Base-by-base conservation (phyloP, 2,329 filamentous ascomycete species). In the Botrytis fragariae region DNA sequence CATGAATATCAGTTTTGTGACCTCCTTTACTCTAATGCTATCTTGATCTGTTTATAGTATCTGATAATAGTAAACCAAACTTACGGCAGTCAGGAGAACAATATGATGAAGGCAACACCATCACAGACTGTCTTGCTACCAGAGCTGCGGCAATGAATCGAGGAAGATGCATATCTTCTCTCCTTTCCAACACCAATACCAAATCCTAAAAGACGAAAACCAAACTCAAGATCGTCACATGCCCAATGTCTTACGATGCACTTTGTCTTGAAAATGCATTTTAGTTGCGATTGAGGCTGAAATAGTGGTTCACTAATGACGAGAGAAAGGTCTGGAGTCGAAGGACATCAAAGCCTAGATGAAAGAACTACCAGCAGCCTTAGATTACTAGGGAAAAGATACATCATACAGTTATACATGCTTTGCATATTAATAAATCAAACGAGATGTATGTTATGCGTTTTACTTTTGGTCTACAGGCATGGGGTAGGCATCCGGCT, bases 81-180 rank as follows among this genome's bases (percentile, higher is more conserved):
- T 77, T 64, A 79, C 78, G 78, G 73, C 78, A 79, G 60, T 76
- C 57, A 32, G 78, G 78, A 72, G 75, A 62, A 73, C 78, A 79
- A 64, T 76, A 78, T 8, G 69, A 25, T 1, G 64, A 59, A 10
- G 78, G 78, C 44, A 79, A 39, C 10, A 78, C 62, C 5, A 62
- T 42, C 20, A n/a, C 35, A 22, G 45, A 42, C 72, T 77, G 76
- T 67, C 77, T 74, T 32, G 72, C 72, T 45, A 70, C 74, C 70
- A 78, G 65, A 29, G 73, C 57, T 71, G 72, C 76, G 61, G 71
- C 75, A 20, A 77, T 48, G n/a, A 74, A 64, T 74, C 69, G 73
- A 48, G 75, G 76, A 60, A 79, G 63, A 67, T 74, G 73, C 78
- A 79, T 79, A 37, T 68, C 60, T 61, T n/a, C 29, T 37, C 44